These are phyloP conservation scores for Pestalotiopsis sp. DNA, from an alignment of 2,329 filamentous ascomycete species.

Conservation along the genomic window DNA sequence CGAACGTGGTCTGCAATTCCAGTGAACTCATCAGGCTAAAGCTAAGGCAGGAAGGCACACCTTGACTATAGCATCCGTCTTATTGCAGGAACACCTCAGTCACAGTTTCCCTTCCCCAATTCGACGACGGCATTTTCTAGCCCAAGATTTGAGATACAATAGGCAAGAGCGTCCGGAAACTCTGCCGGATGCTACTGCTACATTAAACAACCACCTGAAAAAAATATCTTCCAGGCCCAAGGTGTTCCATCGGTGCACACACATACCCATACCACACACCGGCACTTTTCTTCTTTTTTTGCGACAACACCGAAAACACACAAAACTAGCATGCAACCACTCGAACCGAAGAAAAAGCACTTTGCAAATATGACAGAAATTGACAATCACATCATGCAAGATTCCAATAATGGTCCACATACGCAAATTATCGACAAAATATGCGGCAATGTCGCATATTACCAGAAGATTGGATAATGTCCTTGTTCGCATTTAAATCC, in stretches of 20 bases:
- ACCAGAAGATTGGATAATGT: background rate
- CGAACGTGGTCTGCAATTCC: background rate
- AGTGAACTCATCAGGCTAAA: background rate
- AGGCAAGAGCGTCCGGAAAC: too few relatives aligned
- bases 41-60: too few relatives aligned
- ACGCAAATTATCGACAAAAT: background rate
- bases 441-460: background rate
- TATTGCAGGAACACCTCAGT: too few relatives aligned
- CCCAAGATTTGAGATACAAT: too few relatives aligned
- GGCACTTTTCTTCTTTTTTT: background rate
- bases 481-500: too few relatives aligned
- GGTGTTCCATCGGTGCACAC: background rate
- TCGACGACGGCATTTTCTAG: too few relatives aligned
- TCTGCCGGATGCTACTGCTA: too few relatives aligned
- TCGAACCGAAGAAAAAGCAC: background rate
- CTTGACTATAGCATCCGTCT: too few relatives aligned
- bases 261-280: background rate
- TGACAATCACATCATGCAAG: background rate
- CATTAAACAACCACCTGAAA: too few relatives aligned
- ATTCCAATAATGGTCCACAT: background rate
- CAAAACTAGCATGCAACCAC: background rate
- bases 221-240: too few relatives aligned
- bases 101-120: too few relatives aligned
- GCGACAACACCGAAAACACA: background rate
- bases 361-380: background rate